Conservation (phyloP, 179 eudicot species). For the Beta lomatogona region DNA sequence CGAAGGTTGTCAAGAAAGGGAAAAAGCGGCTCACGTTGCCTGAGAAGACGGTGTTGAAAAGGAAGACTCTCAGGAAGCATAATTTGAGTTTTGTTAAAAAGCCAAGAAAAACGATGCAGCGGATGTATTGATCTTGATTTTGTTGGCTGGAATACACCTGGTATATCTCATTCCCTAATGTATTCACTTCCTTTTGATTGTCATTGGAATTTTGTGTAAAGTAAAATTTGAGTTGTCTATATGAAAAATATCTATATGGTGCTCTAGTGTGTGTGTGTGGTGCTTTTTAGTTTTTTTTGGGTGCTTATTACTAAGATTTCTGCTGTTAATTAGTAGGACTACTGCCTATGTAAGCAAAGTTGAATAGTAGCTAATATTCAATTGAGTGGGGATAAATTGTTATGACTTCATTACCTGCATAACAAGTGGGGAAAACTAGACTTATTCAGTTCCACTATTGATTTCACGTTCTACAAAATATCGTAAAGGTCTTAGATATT, state of each 20-base stretch:
- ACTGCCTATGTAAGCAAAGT: neutral
- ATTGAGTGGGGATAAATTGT: no score
- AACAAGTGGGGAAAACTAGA: no score
- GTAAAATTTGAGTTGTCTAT: neutral
- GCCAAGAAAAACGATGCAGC: conserved; percentile 52
- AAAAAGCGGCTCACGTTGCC: conserved; percentile 83
- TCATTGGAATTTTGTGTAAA: neutral
- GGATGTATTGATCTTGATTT: conserved; percentile 34
- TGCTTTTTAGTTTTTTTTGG: neutral
- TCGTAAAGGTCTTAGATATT: neutral
- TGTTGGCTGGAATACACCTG: neutral
- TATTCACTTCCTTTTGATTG: neutral
- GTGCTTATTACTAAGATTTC: neutral
- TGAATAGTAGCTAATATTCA: neutral
- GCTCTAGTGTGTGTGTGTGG: neutral
- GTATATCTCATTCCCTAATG: neutral
- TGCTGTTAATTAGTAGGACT: neutral
- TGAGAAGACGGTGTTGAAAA: conserved; percentile 82
- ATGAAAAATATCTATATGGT: neutral
- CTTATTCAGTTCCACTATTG: no score
- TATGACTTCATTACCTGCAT: no score
- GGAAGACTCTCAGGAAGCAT: conserved; percentile 64
- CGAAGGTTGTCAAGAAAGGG: conserved; percentile 57
- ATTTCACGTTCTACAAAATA: no score
- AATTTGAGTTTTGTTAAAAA: conserved; percentile 78